Base-by-base conservation (phyloP, 2,329 filamentous ascomycete species). In the Fusarium sp. region DNA sequence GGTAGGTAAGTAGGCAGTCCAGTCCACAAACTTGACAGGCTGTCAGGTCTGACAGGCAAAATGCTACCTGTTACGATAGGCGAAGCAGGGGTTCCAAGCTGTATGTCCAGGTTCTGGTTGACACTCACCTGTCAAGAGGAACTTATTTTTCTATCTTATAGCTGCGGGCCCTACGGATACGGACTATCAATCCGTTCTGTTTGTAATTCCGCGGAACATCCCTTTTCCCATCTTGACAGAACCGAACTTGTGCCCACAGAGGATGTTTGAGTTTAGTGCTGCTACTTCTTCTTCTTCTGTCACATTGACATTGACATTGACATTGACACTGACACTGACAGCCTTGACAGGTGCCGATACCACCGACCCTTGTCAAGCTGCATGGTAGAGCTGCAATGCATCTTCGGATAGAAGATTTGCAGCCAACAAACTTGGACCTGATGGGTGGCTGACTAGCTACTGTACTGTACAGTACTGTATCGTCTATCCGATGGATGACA, bases 401-500 rank as follows among this genome's bases (percentile, higher is more conserved):
- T 27, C 27, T 33, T 62, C 48, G 36, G 48, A 62, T 29, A 17
- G 45, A 25, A 42, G 25, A 35, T 53, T 21, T 20, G 13, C 31
- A 18, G 27, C 40, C 36, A 55, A 48, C 45, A 49, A 27, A 55
- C 29, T 13, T 33, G 35, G 39, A 31, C 15, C 31, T n/a, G 37
- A 18, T 21, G 11, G 55, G 33, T 42, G 9, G 41, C 14, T 37
- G 31, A n/a, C 33, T 33, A 13, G 11, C 3, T 31, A 33, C 31
- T 15, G 13, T 33, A 36, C 35, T n/a, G n/a, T n/a, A n/a, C n/a
- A n/a, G n/a, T n/a, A n/a, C n/a, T n/a, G n/a, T 18, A 8, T 25
- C 25, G 33, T 50, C 40, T 35, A 60, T 53, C 40, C 35, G 64
- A 67, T 70, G 67, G 64, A 67, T 70, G 67, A 67, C 50, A 69